Base-by-base conservation (phyloP, 2,329 filamentous ascomycete genomes). In the Aspergillus sp. region DNA sequence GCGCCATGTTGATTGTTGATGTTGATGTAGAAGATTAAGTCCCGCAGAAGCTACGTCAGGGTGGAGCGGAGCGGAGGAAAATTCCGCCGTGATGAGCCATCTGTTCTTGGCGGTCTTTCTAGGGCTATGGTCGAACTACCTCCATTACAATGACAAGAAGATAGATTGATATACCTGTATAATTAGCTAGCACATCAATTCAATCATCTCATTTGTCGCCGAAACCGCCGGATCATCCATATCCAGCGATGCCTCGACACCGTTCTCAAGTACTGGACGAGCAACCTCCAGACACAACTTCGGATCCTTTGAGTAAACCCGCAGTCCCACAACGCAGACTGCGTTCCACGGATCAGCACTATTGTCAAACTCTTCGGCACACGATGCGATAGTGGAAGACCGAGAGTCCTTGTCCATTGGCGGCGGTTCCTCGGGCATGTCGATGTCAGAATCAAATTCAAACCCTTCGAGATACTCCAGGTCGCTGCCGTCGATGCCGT, bases 301-400 rank as follows among this genome's bases (percentile, higher is more conserved):
- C 4, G 64, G 65, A 50, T 78, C 74, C 49, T 76, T 72, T 7
- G 72, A 74, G 55, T 79, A 82, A 0, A 82, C 78, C 4, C 77
- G 68, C 29, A 82, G 59, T 0, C 79, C 79, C 4, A 82, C 72
- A 10, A 82, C 77, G 50, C 77, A 80, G 1, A 81, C 71, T 0
- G 79, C 79, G 54, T 81, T 80, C 79, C 79, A 82, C 0, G 77
- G 77, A 49, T 68, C 63, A 8, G 52, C 55, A 27, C 53, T 56
- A 9, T 19, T 19, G 19, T 19, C 19, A 19, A 19, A 19, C 19
- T 19, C 19, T 19, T 19, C 19, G 19, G 19, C 19, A 19, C 19
- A 19, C 19, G 19, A 2, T 19, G 19, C 19, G 19, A 19, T 19
- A 19, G 19, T 19, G 19, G 19, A 19, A 2, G 19, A 19, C 19